These are phyloP conservation scores for Myochromella boudieri DNA, from an alignment of 768 basidiomycete genomes.

Conservation along the genomic window DNA sequence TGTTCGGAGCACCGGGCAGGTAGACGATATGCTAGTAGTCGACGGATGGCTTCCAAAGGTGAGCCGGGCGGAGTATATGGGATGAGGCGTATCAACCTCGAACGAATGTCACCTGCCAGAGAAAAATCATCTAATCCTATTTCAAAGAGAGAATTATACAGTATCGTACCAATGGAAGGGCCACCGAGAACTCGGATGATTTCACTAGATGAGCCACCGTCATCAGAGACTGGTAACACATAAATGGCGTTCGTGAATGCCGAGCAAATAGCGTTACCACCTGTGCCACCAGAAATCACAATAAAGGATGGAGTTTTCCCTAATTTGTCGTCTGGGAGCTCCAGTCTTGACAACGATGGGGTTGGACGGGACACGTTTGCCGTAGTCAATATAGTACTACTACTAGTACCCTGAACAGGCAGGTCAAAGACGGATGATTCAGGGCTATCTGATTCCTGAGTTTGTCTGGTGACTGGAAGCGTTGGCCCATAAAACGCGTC, in stretches of 20 bases:
- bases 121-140: not conserved
- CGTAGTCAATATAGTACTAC: slow-evolving; percentile 1
- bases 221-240: slow-evolving; percentile 91
- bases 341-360: no score
- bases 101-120: slow-evolving; percentile 77
- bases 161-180: slow-evolving; percentile 80
- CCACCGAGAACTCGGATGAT: slow-evolving; percentile 90
- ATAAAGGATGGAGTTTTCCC: slow-evolving; percentile 46
- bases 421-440: slow-evolving; percentile 78
- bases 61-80: slow-evolving; percentile 59
- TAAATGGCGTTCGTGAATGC: slow-evolving; percentile 81
- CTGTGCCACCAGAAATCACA: slow-evolving; percentile 91
- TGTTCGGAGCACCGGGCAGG: slow-evolving; percentile 66
- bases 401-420: slow-evolving; percentile 41
- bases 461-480: slow-evolving; percentile 9
- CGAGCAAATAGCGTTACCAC: slow-evolving; percentile 87
- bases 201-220: slow-evolving; percentile 94
- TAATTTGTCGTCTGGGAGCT: not conserved
- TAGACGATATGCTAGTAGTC: slow-evolving; percentile 78
- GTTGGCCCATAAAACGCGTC: slow-evolving; percentile 14
- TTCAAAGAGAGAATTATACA: not conserved
- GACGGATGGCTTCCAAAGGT: slow-evolving; percentile 70
- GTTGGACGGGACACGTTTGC: no score
- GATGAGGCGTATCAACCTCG: slow-evolving; percentile 85
- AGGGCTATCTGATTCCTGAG: slow-evolving; percentile 45